Base-by-base conservation (phyloP, 257 asterid species). In the Fraxinus anomala region DNA sequence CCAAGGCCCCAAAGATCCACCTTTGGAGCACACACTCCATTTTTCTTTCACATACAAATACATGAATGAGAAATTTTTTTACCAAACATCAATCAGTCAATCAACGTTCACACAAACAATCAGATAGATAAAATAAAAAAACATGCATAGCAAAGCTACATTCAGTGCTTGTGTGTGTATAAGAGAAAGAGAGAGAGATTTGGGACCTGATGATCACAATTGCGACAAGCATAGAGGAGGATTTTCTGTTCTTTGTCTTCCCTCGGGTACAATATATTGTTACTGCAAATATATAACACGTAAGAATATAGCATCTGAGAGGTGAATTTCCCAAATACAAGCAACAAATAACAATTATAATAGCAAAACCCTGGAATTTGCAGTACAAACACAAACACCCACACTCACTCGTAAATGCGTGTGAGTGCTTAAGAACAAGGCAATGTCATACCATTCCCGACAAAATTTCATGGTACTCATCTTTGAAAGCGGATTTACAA, bases 391-490 rank as follows among this genome's bases (percentile, higher is more conserved):
- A 24, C 49, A 6, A n/a, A 40, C 7, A 30, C 28, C 16, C 1
- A 4, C 17, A 69, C 10, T 23, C 21, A 21, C 5, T 5, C 12
- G n/a, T 0, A 66, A 11, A 51, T 11, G 40, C 5, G 5, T 1
- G 24, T 4, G 3, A 59, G 6, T 59, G 67, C 67, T 30, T 24
- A 4, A 14, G 6, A 59, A 75, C 7, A 51, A 14, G 71, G 0
- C 49, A 73, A 34, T 80, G 37, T 37, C 89, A 30, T 73, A 93
- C 99, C 99, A 93, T 87, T 92, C 97, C 19, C 99, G 96, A 91
- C 99, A 96, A 86, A 96, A 96, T 81, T 92, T 96, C 99, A 96
- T 93, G 82, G 98, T 91, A 96, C 99, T 96, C 99, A 95, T 95
- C 86, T 85, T 89, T 84, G 33, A 24, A 73, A 26, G 28, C 67